Base-by-base conservation (phyloP, 768 basidiomycete species). In the Leccinum arenicola region DNA sequence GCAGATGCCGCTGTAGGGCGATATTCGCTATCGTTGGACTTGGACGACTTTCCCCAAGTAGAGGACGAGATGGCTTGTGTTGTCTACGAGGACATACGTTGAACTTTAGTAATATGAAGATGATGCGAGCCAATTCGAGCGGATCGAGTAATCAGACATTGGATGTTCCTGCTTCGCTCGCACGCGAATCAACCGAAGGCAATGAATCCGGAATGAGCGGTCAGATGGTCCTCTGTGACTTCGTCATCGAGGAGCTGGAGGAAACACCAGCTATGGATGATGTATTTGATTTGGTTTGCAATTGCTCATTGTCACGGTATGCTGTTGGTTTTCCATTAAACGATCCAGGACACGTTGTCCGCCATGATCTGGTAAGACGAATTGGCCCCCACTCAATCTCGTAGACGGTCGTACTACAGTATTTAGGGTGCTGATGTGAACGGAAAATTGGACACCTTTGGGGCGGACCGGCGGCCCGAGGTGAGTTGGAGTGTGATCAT, bases 321-420 rank as follows among this genome's bases (percentile, higher is more conserved):
- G 4, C 2, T 51, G 50, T 8, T 50, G 31, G n/a, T 48, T 54
- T 51, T 52, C 29, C 56, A 50, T 59, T 61, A 47, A 64, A 61
- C 56, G 36, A 33, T 58, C 50, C 88, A 90, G 63, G 89, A 91
- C 65, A 83, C 88, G 6, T 75, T 91, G 45, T 81, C 84, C 52
- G 75, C 81, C 17, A 89, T 89, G 85, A 90, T 91, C 64, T 80
- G 84, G 40, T 84, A 85, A 55, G 89, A 91, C 63, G 89, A 91
- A 71, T 73, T 82, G 60, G 74, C 80, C 21, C 86, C 86, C 8
- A 72, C 77, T 29, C 82, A 86, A 50, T 77, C 82, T 33, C 76
- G 87, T 31, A 78, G 87, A 59, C 75, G 88, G 59, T 78, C 80
- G 54, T 81, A 81, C 64, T 79, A 78, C 59, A 73, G 68, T 40